Evolutionary conservation across 176 grass and related monocot genomes (phyloP).

Genomic region (Pontederia paniculata): DNA sequence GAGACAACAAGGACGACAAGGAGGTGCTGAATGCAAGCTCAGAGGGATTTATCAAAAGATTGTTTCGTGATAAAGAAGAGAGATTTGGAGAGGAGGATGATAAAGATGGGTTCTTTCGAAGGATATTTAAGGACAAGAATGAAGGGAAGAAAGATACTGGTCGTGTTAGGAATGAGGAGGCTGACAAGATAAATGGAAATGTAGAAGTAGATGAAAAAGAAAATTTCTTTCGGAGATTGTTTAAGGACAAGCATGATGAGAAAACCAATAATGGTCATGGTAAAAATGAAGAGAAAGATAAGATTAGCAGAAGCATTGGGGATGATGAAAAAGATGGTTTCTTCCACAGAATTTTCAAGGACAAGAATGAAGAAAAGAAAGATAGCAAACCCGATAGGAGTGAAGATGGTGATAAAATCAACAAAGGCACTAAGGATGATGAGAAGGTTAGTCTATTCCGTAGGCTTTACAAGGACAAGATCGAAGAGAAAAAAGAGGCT

Average conservation of each 20-base stretch:
- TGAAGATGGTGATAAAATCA: constrained; percentile 32
- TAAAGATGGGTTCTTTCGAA: constrained; percentile 73
- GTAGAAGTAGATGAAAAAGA: constrained; percentile 71
- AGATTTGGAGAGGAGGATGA: constrained; percentile 60
- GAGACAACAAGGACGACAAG: constrained; percentile 65
- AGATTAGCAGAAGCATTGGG: neutral
- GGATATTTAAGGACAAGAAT: constrained; percentile 91
- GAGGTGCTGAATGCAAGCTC: constrained; percentile 44
- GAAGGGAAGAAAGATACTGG: constrained; percentile 59
- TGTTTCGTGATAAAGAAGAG: constrained; percentile 63
- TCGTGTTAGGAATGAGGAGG: constrained; percentile 33
- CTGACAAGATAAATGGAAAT: constrained; percentile 44
- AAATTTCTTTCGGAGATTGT: constrained; percentile 69
- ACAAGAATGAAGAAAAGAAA: constrained; percentile 28
- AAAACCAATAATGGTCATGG: neutral
- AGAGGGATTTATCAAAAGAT: constrained; percentile 52
- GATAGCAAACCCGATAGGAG: constrained; percentile 19
- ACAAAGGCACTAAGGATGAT: constrained; percentile 37
- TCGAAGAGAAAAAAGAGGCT: constrained; percentile 69
- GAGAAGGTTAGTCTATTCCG: constrained; percentile 53
- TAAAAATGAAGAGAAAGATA: constrained; percentile 1
- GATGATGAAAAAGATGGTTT: constrained; percentile 13
- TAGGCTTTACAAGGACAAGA: constrained; percentile 84
- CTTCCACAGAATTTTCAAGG: constrained; percentile 10
- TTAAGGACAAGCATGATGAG: constrained; percentile 69